Percentiles rank a stretch among this genome's conserved stretches.
Conservation (phyloP, 1,284 basidiomycete genomes). For the Pholiota adiposa region DNA sequence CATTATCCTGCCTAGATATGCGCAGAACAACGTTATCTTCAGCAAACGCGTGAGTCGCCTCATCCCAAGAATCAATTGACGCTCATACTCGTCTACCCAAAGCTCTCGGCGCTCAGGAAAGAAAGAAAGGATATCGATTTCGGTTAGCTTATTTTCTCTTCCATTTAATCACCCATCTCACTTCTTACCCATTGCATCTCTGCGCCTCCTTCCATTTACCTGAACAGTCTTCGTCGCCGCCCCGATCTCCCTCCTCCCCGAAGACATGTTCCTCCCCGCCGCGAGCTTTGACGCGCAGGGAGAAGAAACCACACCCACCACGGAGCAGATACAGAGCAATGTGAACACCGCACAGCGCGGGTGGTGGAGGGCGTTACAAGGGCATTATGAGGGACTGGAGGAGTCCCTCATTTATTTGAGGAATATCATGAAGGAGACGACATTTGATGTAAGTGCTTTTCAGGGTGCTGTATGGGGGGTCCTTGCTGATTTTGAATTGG, state of each 20-base stretch:
- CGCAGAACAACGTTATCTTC: slow-evolving; percentile 82
- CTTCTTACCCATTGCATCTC: no score
- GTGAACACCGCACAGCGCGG: slow-evolving; percentile 73
- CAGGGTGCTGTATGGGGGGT: background rate
- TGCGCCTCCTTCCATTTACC: background rate
- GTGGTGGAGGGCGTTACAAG: slow-evolving; percentile 76
- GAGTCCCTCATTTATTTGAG: slow-evolving; percentile 53
- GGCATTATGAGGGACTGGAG: slow-evolving; percentile 60
- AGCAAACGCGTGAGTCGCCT: slow-evolving; percentile 69
- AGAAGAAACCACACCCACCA: slow-evolving; percentile 48
- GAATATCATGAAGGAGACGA: slow-evolving; percentile 52
- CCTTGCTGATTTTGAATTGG: background rate
- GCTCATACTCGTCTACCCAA: background rate
- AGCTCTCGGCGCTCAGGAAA: slow-evolving; percentile 81
- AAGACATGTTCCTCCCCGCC: slow-evolving; percentile 60
- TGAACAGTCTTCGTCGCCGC: slow-evolving; percentile 79
- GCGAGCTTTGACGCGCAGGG: slow-evolving; percentile 27
- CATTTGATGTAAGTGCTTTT: slow-evolving; percentile 57
- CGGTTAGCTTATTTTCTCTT: slow-evolving; percentile 46
- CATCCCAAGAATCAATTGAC: background rate
- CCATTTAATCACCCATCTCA: no score
- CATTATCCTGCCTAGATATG: slow-evolving; percentile 60
- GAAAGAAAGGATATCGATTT: slow-evolving; percentile 73
- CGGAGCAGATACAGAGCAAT: slow-evolving; percentile 55
- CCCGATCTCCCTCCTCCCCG: slow-evolving; percentile 73